phyloP scores from a whole-genome alignment of 805 yeast genomes.

The Cyberlindnera euphorbiae region DNA sequence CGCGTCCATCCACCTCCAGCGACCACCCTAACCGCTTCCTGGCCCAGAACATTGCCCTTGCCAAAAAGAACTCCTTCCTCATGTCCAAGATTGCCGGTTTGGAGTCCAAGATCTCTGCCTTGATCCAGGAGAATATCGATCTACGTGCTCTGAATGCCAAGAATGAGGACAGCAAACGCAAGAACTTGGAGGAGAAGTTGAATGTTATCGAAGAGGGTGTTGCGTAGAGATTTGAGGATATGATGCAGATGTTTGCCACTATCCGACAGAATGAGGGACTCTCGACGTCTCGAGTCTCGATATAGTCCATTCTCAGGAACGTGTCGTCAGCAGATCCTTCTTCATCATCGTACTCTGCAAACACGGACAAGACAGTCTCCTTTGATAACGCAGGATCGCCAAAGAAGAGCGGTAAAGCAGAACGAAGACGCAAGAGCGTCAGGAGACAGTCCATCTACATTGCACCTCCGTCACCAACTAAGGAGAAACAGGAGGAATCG shows the following conservation, averaged over 20 bases:
- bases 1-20: slow-evolving; percentile 8
- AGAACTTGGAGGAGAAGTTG: slow-evolving; percentile 34
- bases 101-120: slow-evolving; percentile 45
- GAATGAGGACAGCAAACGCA: slow-evolving; percentile 27
- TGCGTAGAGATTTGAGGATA: slow-evolving; percentile 38
- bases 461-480: slow-evolving; percentile 21
- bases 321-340: slow-evolving; percentile 6
- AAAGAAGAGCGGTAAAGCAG: slow-evolving; percentile 18
- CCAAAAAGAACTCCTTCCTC: slow-evolving; percentile 51
- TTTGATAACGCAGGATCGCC: slow-evolving; percentile 24
- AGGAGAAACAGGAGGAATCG: too few relatives aligned
- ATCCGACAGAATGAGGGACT: slow-evolving; percentile 40
- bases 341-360: slow-evolving; percentile 2
- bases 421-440: slow-evolving; percentile 33
- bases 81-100: slow-evolving; percentile 46
- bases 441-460: slow-evolving; percentile 38
- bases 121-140: slow-evolving; percentile 46
- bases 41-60: slow-evolving; percentile 49
- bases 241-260: slow-evolving; percentile 37
- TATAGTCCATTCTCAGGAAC: slow-evolving; percentile 6
- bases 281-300: slow-evolving; percentile 11
- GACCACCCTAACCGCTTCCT: slow-evolving; percentile 20
- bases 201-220: slow-evolving; percentile 38
- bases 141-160: slow-evolving; percentile 34
- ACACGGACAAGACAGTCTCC: slow-evolving; percentile 23